Evolutionary conservation across 2,329 filamentous ascomycete genomes (phyloP).

Genomic region (Phyllosticta citribraziliensis): DNA sequence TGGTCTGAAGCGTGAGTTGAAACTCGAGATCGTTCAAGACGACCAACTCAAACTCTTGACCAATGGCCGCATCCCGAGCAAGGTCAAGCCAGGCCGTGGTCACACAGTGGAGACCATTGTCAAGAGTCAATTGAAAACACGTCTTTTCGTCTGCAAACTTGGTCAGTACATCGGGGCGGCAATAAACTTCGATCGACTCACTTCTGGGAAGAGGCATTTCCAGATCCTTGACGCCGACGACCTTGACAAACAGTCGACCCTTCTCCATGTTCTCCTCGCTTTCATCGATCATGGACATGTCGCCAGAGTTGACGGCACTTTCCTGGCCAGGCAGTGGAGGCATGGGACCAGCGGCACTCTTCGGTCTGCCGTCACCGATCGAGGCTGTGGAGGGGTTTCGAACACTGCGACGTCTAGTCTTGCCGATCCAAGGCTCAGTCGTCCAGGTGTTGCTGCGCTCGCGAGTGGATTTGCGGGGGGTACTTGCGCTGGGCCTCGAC

Average conservation of each 20-base stretch:
- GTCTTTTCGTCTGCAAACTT: constrained; percentile 62
- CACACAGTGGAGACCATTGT: constrained; percentile 95
- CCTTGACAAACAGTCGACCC: constrained; percentile 91
- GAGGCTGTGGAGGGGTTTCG: constrained; percentile 40
- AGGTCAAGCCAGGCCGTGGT: constrained; percentile 94
- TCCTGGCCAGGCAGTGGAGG: constrained; percentile 83
- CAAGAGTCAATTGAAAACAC: constrained; percentile 93
- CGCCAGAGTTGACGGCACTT: constrained; percentile 58
- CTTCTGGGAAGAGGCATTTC: constrained; percentile 84
- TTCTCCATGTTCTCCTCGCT: constrained; percentile 75
- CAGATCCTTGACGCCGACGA: constrained; percentile 94
- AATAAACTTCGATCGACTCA: constrained; percentile 39
- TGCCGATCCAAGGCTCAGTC: constrained; percentile 92
- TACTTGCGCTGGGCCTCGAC: constrained; percentile 51
- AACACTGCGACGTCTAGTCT: constrained; percentile 57
- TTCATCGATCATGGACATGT: constrained; percentile 49
- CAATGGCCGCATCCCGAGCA: constrained; percentile 83
- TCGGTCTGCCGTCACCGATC: constrained; percentile 29
- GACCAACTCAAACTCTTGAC: constrained; percentile 95
- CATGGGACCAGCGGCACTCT: constrained; percentile 52
- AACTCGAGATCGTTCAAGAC: constrained; percentile 98
- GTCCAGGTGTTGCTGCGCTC: constrained; percentile 69
- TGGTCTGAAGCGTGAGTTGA: constrained; percentile 92
- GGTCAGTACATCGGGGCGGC: constrained; percentile 11
- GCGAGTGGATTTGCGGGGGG: constrained; percentile 68